Evolutionary conservation across 176 grass and related monocot species (phyloP), one percentile per base, ranked within the genome.

Genomic region (Hordeum vulgare): DNA sequence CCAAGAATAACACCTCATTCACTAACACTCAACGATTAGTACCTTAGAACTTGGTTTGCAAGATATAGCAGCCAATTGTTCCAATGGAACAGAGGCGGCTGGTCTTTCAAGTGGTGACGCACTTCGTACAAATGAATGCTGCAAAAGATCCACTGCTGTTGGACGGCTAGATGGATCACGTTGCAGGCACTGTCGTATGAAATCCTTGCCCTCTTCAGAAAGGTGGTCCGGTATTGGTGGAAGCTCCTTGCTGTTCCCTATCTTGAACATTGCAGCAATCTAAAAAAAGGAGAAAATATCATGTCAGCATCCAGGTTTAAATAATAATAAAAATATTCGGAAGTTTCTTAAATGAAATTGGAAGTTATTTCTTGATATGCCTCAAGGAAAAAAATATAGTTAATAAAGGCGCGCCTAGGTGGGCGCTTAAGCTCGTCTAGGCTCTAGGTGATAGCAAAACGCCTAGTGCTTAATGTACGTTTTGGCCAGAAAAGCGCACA

Each of bases 191-290:
- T 62, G 65, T 70, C 85, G 86, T 85, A 99, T 83, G 44, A 99
- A 96, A 80, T 99, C 93, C 78, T 90, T 96, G 58, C 96, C 91
- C 20, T 96, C 91, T 35, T 94, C 93, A 27, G 96, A 96, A 63
- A 99, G 93, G 76, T 94, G 89, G 69, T 99, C 91, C 17, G 96
- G 96, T 83, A 94, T 96, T 84, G 89, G 83, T 41, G 96, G 96
- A 81, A 99, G 91, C 44, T 99, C 96, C 81, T 96, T 99, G 66
- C 96, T 94, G 73, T 99, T 99, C 54, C 89, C 89, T 77, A 99
- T 99, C 84, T 99, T 99, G 85, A 99, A 99, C 87, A 99, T 87
- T 78, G 93, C 96, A 44, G 96, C 96, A 83, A 99, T 99, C 96
- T 99, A 65, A 73, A 85, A 84, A 21, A 83, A 56, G 45, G 64